These are phyloP conservation scores for Xylariaceae sp. DNA, from an alignment of 2,329 filamentous ascomycete genomes.

Conservation along the genomic window DNA sequence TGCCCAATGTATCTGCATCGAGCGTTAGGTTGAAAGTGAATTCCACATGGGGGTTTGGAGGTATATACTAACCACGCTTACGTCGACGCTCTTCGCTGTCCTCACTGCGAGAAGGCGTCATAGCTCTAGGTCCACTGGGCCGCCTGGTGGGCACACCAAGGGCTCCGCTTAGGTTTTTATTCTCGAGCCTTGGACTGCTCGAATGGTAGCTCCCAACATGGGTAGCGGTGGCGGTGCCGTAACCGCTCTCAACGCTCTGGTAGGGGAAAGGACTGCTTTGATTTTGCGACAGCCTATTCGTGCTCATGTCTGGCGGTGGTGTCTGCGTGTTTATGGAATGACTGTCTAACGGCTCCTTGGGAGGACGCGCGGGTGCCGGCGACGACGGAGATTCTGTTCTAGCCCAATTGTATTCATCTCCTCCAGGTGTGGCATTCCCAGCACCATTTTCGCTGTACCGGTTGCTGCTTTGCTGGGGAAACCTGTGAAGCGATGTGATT, in stretches of 20 bases:
- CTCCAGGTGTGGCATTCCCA: constrained; percentile 31
- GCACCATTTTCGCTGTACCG: constrained; percentile 47
- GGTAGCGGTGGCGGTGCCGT: constrained; percentile 46
- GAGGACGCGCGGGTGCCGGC: constrained; percentile 53
- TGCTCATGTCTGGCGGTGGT: constrained; percentile 44
- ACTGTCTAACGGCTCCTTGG: constrained; percentile 57
- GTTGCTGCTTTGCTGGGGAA: constrained; percentile 43
- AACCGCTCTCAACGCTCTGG: constrained; percentile 52
- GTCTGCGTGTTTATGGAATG: constrained; percentile 36
- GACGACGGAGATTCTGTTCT: constrained; percentile 41
- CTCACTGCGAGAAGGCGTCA: constrained; percentile 52
- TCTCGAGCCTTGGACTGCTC: constrained; percentile 52
- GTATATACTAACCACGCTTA: constrained; percentile 51
- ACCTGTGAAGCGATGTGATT: constrained; percentile 53
- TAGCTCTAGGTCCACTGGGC: constrained; percentile 56
- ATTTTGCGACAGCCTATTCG: constrained; percentile 49
- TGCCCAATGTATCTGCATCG: constrained; percentile 49
- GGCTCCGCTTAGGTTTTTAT: constrained; percentile 53
- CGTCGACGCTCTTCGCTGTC: constrained; percentile 47
- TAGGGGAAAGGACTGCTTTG: constrained; percentile 54
- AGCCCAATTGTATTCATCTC: constrained; percentile 41
- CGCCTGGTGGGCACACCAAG: constrained; percentile 49
- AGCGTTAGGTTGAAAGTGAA: constrained; percentile 13
- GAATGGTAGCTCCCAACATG: constrained; percentile 45
- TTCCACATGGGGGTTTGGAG: not conserved